phyloP scores from a whole-genome alignment of 768 basidiomycete genomes.

The Paxillus ammoniavirescens region DNA sequence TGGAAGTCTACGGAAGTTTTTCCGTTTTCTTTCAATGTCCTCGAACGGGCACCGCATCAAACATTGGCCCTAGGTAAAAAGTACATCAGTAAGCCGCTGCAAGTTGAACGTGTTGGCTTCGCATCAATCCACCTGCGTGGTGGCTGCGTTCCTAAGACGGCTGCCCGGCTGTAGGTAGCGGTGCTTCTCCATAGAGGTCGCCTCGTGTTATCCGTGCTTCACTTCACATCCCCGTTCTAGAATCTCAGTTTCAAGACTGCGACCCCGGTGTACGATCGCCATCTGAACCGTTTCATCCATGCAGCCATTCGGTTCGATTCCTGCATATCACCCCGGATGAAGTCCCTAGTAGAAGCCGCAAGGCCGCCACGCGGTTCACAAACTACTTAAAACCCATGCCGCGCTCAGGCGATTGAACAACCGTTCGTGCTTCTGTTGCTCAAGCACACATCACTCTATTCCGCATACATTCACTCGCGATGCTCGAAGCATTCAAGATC shows the following conservation, averaged over 20 bases:
- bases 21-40: slow-evolving; percentile 12
- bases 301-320: slow-evolving; percentile 11
- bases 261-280: slow-evolving; percentile 16
- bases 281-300: slow-evolving; percentile 14
- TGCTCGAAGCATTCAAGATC: slow-evolving; percentile 78
- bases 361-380: slow-evolving; percentile 25
- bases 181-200: slow-evolving; percentile 17
- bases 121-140: slow-evolving; percentile 9
- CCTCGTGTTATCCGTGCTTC: slow-evolving; percentile 29
- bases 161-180: slow-evolving; percentile 13
- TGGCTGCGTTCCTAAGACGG: slow-evolving; percentile 17
- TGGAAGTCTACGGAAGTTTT: slow-evolving; percentile 4
- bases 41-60: slow-evolving; percentile 2
- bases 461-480: slow-evolving; percentile 15
- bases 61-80: background rate
- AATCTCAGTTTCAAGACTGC: slow-evolving; percentile 14
- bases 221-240: slow-evolving; percentile 25
- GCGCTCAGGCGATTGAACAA: slow-evolving; percentile 9
- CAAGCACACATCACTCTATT: slow-evolving; percentile 2
- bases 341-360: slow-evolving; percentile 15
- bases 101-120: slow-evolving; percentile 14
- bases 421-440: slow-evolving; percentile 14
- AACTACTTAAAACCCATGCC: slow-evolving; percentile 25
- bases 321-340: slow-evolving; percentile 26
- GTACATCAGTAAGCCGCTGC: slow-evolving; percentile 10